Conservation (phyloP, 331 rosid species). For the Telfairia occidentalis region DNA sequence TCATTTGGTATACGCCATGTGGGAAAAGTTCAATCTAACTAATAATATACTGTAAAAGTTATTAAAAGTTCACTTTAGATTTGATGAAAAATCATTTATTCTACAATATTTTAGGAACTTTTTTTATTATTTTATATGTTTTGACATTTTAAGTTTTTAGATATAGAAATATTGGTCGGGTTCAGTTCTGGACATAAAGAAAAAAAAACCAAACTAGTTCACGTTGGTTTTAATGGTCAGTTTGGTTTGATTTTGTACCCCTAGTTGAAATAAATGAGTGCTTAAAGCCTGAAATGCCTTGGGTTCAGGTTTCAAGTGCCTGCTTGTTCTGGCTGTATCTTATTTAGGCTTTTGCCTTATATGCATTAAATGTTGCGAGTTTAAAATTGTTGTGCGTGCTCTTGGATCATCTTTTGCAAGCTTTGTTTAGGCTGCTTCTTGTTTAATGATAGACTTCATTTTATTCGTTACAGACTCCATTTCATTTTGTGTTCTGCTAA, state of each 20-base stretch:
- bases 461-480: background rate
- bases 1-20: background rate
- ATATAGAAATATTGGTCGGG: background rate
- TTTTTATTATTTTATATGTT: background rate
- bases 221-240: background rate
- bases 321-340: background rate
- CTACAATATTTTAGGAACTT: background rate
- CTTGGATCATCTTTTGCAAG: background rate
- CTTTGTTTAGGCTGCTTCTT: background rate
- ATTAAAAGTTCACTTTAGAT: background rate
- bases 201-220: background rate
- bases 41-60: background rate
- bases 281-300: background rate
- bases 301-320: background rate
- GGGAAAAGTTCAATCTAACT: background rate
- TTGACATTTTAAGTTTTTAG: background rate
- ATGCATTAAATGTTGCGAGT: background rate
- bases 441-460: background rate
- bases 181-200: background rate
- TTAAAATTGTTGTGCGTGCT: background rate
- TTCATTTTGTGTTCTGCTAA: background rate
- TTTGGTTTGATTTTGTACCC: background rate
- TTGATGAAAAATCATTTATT: background rate
- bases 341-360: background rate
- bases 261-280: background rate